These are phyloP conservation scores for Aegilops longissima DNA, from an alignment of 176 grass and related monocot genomes.

Conservation along the genomic window DNA sequence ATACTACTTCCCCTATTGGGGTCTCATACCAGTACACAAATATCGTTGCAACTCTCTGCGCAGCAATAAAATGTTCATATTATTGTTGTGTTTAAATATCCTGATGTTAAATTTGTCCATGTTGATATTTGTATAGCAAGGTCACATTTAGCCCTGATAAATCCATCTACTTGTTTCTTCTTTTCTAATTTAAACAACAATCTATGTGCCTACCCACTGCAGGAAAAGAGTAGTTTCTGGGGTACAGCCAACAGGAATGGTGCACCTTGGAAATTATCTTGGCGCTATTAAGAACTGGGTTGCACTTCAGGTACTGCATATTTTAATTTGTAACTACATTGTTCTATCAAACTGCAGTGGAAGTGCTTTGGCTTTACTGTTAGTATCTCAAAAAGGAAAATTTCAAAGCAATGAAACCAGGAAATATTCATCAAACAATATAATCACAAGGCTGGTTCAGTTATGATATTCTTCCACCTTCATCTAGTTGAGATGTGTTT, in stretches of 20 bases:
- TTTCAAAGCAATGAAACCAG: neutral
- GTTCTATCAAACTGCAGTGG: constrained; percentile 4
- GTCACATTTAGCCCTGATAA: neutral
- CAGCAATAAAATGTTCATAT: neutral
- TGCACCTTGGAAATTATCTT: constrained; percentile 98
- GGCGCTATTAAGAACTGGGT: constrained; percentile 98
- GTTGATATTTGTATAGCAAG: neutral
- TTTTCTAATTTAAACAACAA: constrained; percentile 1
- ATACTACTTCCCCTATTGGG: neutral
- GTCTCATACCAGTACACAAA: neutral
- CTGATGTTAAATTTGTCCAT: neutral
- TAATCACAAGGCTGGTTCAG: neutral
- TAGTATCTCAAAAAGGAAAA: neutral
- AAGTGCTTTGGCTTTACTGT: neutral
- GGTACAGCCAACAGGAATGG: constrained; percentile 90
- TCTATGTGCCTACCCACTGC: constrained; percentile 11
- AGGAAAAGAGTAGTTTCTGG: constrained; percentile 99
- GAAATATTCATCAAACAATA: neutral
- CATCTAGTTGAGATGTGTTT: constrained; percentile 16
- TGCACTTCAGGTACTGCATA: constrained; percentile 73
- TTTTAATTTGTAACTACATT: neutral
- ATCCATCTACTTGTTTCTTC: neutral
- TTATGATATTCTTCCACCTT: constrained; percentile 11
- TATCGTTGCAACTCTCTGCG: neutral
- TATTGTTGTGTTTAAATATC: neutral